These are phyloP conservation scores for Cymbidium sinense DNA, from an alignment of 106 monocot genomes.

Conservation along the genomic window DNA sequence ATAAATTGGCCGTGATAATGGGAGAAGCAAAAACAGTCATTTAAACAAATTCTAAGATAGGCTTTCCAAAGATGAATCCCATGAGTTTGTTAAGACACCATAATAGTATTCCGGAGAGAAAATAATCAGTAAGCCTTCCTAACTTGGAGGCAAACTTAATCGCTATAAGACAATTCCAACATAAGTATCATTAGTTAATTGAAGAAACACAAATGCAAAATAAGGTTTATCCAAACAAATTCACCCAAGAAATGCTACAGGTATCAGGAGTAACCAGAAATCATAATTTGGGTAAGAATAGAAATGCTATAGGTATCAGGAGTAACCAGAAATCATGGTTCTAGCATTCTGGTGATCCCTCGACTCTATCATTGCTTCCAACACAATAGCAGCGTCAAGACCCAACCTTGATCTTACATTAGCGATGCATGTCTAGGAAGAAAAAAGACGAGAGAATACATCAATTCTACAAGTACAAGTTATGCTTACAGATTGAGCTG, in stretches of 20 bases:
- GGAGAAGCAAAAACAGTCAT: background rate
- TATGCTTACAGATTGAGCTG: background rate
- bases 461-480: background rate
- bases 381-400: constrained; percentile 34
- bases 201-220: background rate
- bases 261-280: constrained; percentile 22
- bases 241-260: background rate
- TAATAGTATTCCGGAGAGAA: background rate
- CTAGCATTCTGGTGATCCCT: constrained; percentile 12
- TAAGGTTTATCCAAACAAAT: background rate
- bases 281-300: background rate
- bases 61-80: background rate
- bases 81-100: background rate
- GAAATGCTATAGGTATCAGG: background rate
- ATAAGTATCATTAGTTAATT: background rate
- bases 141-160: background rate
- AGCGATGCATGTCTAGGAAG: constrained; percentile 28
- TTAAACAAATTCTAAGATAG: background rate
- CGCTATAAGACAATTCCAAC: background rate
- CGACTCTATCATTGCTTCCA: constrained; percentile 48
- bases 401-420: constrained; percentile 22
- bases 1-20: background rate
- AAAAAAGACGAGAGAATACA: background rate
- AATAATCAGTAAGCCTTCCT: background rate
- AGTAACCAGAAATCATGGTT: constrained; percentile 23